phyloP scores from a whole-genome alignment of 2,329 filamentous ascomycete species.

The Fusarium falciforme region DNA sequence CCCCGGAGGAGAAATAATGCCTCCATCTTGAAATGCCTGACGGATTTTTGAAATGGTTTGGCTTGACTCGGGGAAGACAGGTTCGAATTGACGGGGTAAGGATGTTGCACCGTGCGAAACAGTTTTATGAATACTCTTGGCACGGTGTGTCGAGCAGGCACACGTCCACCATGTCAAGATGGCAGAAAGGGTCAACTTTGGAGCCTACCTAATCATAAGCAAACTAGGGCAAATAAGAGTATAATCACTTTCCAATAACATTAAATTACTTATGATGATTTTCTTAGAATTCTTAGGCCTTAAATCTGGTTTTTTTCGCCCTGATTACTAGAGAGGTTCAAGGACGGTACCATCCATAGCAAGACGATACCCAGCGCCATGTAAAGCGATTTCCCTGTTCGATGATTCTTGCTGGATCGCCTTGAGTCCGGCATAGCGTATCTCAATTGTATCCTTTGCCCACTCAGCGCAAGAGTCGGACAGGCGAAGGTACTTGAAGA shows the following conservation, averaged over 20 bases:
- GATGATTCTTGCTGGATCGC: conserved; percentile 10
- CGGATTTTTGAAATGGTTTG: not conserved
- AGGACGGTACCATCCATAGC: not conserved
- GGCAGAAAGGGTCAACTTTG: too few species aligned
- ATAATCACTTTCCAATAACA: too few species aligned
- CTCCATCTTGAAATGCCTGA: not conserved
- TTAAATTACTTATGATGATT: too few species aligned
- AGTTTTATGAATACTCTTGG: rapidly evolving
- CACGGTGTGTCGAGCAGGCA: not conserved
- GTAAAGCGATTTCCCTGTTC: not conserved
- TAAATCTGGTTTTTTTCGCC: too few species aligned
- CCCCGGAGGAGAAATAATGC: not conserved
- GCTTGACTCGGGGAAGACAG: not conserved
- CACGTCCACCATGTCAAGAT: too few species aligned
- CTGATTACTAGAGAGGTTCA: not conserved
- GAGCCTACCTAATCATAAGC: too few species aligned
- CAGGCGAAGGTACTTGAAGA: conserved; percentile 25
- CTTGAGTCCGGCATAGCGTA: conserved; percentile 30
- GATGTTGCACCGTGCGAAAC: not conserved
- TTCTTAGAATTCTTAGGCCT: too few species aligned
- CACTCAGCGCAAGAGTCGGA: conserved; percentile 24
- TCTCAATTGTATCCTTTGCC: conserved; percentile 23
- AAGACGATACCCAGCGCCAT: not conserved
- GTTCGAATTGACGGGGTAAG: not conserved
- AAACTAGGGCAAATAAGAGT: too few species aligned